A percentile compares a stretch with the other conserved stretches of the same genome.
Evolutionary conservation across 2,329 filamentous ascomycete species (phyloP).

Genomic region (Salinomyces thailandicus): DNA sequence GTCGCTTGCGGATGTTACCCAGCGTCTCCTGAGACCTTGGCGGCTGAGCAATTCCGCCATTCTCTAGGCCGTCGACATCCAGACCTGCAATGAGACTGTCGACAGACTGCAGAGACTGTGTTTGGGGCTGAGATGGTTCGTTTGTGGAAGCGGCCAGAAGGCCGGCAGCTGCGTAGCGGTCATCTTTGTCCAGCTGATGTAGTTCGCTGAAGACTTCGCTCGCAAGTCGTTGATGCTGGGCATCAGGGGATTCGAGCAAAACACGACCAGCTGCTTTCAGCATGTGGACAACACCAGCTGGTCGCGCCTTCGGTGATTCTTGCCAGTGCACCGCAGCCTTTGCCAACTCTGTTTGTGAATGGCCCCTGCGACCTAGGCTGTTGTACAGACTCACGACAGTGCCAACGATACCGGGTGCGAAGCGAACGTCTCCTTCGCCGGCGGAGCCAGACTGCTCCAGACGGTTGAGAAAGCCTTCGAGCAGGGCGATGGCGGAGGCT

Average conservation of each 20-base stretch:
- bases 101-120: constrained; percentile 50
- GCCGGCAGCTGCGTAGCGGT: constrained; percentile 64
- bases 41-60: constrained; percentile 50
- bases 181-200: constrained; percentile 52
- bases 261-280: constrained; percentile 73
- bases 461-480: constrained; percentile 64
- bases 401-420: constrained; percentile 74
- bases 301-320: constrained; percentile 42
- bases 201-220: constrained; percentile 70
- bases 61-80: constrained; percentile 52
- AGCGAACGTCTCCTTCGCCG: constrained; percentile 59
- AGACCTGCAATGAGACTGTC: constrained; percentile 50
- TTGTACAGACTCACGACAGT: constrained; percentile 70
- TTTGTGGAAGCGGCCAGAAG: constrained; percentile 66
- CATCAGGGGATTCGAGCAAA: constrained; percentile 63
- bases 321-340: constrained; percentile 78
- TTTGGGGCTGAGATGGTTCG: constrained; percentile 43
- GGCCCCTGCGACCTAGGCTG: constrained; percentile 59
- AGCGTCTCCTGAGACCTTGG: constrained; percentile 11
- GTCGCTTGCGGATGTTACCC: constrained; percentile 39
- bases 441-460: constrained; percentile 53
- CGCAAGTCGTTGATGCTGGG: constrained; percentile 58
- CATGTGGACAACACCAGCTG: constrained; percentile 47
- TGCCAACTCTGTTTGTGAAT: constrained; percentile 62
- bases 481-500: constrained; percentile 60